Evolutionary conservation across 2,329 filamentous ascomycete species (phyloP).

Genomic region (Alternaria burnsii): DNA sequence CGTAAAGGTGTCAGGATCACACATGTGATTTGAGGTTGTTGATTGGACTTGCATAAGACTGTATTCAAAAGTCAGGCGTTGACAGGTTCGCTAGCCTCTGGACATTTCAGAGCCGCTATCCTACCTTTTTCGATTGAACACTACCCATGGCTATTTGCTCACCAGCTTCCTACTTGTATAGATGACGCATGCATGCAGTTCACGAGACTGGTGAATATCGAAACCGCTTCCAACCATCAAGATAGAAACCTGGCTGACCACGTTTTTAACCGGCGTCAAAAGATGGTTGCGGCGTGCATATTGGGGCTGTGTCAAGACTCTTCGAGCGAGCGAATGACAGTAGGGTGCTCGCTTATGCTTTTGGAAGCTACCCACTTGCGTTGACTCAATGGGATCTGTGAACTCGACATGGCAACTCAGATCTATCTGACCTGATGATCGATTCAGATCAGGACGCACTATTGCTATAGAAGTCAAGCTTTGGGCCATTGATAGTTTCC

Average conservation of each 20-base stretch:
- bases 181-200: background rate
- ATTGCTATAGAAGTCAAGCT: background rate
- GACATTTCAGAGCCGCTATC: background rate
- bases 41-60: background rate
- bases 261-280: background rate
- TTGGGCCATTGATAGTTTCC: background rate
- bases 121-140: background rate
- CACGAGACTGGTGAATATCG: background rate
- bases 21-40: background rate
- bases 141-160: background rate
- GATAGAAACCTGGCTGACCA: constrained; percentile 2
- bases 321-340: background rate
- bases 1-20: background rate
- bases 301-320: background rate
- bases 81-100: background rate
- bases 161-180: background rate
- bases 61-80: background rate
- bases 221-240: background rate
- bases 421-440: background rate
- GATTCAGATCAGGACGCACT: background rate
- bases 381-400: background rate
- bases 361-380: background rate
- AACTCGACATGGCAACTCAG: background rate
- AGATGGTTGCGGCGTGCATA: background rate
- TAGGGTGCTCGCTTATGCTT: background rate